Base-by-base conservation (phyloP, 2,329 filamentous ascomycete species). In the Paraconiothyrium sp. region DNA sequence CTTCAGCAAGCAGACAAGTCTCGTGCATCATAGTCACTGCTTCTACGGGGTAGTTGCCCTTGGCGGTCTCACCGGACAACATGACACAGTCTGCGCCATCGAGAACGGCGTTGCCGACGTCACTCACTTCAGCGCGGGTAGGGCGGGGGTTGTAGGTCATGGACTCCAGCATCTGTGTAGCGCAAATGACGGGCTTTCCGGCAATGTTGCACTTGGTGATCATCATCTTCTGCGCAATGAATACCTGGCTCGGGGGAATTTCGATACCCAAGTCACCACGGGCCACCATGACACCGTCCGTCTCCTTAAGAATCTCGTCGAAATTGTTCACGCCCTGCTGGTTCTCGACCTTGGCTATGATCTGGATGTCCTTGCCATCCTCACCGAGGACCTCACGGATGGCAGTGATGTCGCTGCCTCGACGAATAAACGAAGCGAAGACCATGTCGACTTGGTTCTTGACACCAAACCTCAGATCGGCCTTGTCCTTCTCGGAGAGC, bases 321-420 rank as follows among this genome's bases (percentile, higher is more conserved):
- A 99, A 99, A 88, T 99, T 99, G 90, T 99, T 98, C 69, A 99
- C 92, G 83, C 95, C 95, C 84, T 99, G 95, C 82, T 97, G 92
- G 87, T 99, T 99, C 89, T 99, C 95, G 72, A 99, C 97, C 91
- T 99, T 99, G 88, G 95, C 92, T 80, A 99, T 98, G 84, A 99
- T 97, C 86, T 99, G 94, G 76, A 99, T 97, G 81, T 97, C 90
- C 84, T 92, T 93, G 82, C 95, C 95, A 48, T 96, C 91, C 77
- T 93, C 88, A 66, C 95, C 95, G 56, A 99, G 89, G 65, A 98
- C 91, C 69, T 91, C 87, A 71, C 95, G 94, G 81, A 99, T 99
- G 76, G 94, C 89, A 72, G 86, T 88, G 85, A 99, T 97, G 80
- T 99, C 95, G 78, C 93, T 90, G 62, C 91, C 94, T 64, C 92